Conservation (phyloP, 2,329 filamentous ascomycete genomes). For the Akanthomyces muscarius region DNA sequence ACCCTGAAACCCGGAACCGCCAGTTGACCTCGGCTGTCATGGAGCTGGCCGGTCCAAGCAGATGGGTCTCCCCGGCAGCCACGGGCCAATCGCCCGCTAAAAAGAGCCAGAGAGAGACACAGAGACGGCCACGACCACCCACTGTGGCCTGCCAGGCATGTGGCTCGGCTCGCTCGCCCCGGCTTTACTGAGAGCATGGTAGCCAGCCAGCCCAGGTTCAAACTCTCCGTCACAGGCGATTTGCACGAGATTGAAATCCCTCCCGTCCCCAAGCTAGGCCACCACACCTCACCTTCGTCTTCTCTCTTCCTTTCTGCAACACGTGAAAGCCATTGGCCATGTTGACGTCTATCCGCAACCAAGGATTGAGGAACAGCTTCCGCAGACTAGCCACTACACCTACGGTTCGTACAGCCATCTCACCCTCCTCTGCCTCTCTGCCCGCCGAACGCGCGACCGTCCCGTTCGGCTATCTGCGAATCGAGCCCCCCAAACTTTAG, state of each 20-base stretch:
- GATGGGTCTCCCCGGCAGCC: constrained; percentile 13
- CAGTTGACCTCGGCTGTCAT: constrained; percentile 16
- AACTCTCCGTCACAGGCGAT: constrained; percentile 14
- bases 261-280: constrained; percentile 3
- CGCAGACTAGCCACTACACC: constrained; percentile 28
- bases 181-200: not conserved
- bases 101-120: not conserved
- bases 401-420: constrained; percentile 18
- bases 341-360: constrained; percentile 33
- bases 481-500: not conserved
- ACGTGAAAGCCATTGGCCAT: constrained; percentile 28
- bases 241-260: constrained; percentile 11
- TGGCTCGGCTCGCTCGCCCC: not conserved
- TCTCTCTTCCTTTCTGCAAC: constrained; percentile 1
- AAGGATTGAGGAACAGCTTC: constrained; percentile 32
- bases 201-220: not conserved
- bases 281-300: not conserved
- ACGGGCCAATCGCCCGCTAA: not conserved
- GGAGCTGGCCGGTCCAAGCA: constrained; percentile 8
- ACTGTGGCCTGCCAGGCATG: not conserved
- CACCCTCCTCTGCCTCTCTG: not conserved
- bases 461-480: constrained; percentile 5
- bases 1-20: not conserved
- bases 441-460: not conserved
- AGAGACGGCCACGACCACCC: too few species aligned